Evolutionary conservation across 2,329 filamentous ascomycete species (phyloP), one percentile per base, ranked within the genome.

Genomic region (Colletotrichum liriopes): DNA sequence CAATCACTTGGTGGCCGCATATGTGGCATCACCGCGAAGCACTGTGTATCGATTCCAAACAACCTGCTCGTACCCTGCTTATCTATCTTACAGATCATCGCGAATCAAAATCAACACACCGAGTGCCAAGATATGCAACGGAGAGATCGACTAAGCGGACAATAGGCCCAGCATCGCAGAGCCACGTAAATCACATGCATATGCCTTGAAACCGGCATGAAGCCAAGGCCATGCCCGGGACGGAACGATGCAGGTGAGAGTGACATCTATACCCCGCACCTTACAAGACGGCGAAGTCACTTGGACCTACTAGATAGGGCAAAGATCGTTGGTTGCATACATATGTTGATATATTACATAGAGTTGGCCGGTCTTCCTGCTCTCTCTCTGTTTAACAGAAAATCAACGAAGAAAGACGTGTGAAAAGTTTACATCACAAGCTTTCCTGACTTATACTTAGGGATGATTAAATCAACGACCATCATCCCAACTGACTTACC

Each of bases 351-450:
- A 52, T 52, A 29, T 18, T 29, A 16, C 14, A 51, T 6, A 8
- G 20, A 29, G 14, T 12, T 7, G 16, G 49, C 9, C 49, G 3
- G 7, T 9, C 6, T 32, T 1, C 18, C 45, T 52, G 2, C 3
- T 23, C 4, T 11, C 16, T 5, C 1, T 3, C 18, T 1, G 7
- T 18, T 9, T 14, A 9, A 9, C 16, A 0, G 6, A 9, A 3
- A 1, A 26, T 3, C 8, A 32, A 9, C 5, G 23, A 52, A 5
- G 6, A 52, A 5, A 5, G 2, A 7, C 16, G 16, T 3, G 26
- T 9, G 14, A 14, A 32, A 20, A 29, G 14, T 5, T 12, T 51
- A 23, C 8, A 7, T 26, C 6, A 12, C 12, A 18, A 9, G 26
- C 1, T 18, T 16, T 52, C 32, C 26, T 20, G 35, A 3, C 6